Evolutionary conservation across 176 grass and related monocot genomes (phyloP).

Genomic region (Ensete glaucum): DNA sequence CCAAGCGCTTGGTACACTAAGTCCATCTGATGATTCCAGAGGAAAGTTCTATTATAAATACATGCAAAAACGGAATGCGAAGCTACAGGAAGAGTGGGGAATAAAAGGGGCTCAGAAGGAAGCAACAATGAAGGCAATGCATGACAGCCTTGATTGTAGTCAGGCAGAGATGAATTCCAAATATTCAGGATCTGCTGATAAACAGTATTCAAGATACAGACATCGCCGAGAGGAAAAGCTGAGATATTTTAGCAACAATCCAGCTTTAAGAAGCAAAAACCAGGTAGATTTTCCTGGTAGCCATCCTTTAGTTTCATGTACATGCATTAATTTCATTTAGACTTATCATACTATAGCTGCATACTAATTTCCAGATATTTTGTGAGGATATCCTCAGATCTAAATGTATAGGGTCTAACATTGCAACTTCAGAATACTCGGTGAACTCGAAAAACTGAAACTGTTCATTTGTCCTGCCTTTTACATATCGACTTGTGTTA

Average conservation of each 20-base stretch:
- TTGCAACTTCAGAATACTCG: neutral
- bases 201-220: constrained; percentile 29
- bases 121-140: constrained; percentile 81
- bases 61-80: constrained; percentile 80
- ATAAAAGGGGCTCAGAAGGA: constrained; percentile 62
- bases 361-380: neutral
- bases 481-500: neutral
- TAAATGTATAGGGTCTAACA: neutral
- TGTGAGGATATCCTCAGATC: neutral
- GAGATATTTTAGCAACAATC: constrained; percentile 34
- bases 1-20: constrained; percentile 46
- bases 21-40: constrained; percentile 61
- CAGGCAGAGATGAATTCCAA: constrained; percentile 73
- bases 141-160: constrained; percentile 68
- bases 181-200: constrained; percentile 41
- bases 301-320: neutral
- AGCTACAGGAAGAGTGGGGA: constrained; percentile 81
- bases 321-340: neutral
- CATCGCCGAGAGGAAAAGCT: constrained; percentile 33
- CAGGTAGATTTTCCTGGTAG: constrained; percentile 4
- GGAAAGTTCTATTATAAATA: constrained; percentile 97
- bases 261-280: constrained; percentile 41
- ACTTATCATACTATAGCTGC: neutral
- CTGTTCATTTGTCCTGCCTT: neutral
- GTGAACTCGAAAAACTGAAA: neutral